These are phyloP conservation scores for Dacryopinax primogenitus DNA, from an alignment of 768 basidiomycete genomes.

Conservation along the genomic window DNA sequence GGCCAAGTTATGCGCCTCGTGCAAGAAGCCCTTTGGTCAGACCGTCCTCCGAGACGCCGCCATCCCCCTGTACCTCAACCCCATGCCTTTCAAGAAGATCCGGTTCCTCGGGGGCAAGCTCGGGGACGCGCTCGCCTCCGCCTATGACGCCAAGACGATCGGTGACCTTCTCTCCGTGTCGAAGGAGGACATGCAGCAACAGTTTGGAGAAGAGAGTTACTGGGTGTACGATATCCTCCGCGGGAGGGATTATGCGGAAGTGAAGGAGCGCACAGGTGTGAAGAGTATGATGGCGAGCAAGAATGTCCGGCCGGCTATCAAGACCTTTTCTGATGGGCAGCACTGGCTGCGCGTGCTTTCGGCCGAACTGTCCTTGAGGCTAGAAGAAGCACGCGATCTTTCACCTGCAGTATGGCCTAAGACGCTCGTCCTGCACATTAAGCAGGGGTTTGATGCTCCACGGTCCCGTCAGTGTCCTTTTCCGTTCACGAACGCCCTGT, in stretches of 20 bases:
- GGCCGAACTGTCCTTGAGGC: slow-evolving; percentile 73
- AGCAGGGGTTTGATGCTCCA: slow-evolving; percentile 54
- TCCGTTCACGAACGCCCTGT: slow-evolving; percentile 63
- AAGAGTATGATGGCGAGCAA: slow-evolving; percentile 98
- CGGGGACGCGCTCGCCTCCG: slow-evolving; percentile 70
- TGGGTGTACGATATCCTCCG: slow-evolving; percentile 90
- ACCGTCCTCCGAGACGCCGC: slow-evolving; percentile 71
- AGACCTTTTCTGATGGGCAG: slow-evolving; percentile 55
- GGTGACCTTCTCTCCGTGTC: slow-evolving; percentile 70
- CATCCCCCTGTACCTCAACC: slow-evolving; percentile 70
- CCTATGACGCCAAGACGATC: slow-evolving; percentile 81
- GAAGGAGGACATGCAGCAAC: slow-evolving; percentile 28
- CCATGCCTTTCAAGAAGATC: slow-evolving; percentile 91
- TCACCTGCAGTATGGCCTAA: slow-evolving; percentile 82
- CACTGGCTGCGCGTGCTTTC: slow-evolving; percentile 89
- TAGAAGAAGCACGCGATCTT: slow-evolving; percentile 65
- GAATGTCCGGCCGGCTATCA: slow-evolving; percentile 71
- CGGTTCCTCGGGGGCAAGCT: slow-evolving; percentile 91
- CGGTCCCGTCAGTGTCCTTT: slow-evolving; percentile 79
- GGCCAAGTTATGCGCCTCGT: slow-evolving; percentile 81
- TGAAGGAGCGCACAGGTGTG: slow-evolving; percentile 67
- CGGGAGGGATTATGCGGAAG: slow-evolving; percentile 34
- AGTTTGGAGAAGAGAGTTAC: slow-evolving; percentile 30
- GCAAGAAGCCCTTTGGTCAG: slow-evolving; percentile 65
- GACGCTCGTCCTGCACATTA: slow-evolving; percentile 64